Evolutionary conservation across 805 yeast species (phyloP), one percentile per base, ranked within the genome.

Genomic region (Citeromyces nyonsensis): DNA sequence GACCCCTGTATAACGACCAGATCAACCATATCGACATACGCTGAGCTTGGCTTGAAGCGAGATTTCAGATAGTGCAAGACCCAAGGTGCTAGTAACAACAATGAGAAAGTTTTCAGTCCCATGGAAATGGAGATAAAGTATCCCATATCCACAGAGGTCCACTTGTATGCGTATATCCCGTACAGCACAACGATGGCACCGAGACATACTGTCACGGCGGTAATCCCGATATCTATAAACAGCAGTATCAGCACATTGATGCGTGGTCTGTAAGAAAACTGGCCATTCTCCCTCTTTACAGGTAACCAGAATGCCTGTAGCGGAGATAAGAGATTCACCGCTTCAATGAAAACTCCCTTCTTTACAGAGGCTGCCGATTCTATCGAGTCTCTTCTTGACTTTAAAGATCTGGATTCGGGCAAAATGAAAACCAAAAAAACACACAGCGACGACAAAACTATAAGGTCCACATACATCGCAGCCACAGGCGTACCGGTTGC

Each of bases 401-500:
- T 58, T 24, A 48, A 43, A 10, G 80, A 69, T 40, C 88, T 60
- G 5, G 85, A 73, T 46, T 80, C 93, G 2, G 73, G 73, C 10
- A 79, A 45, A 2, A 68, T 44, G 5, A 63, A 42, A 0, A 56
- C 8, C 4, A 61, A 43, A 3, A 60, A 14, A 1, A 66, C 5
- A 0, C 64, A 33, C 3, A 58, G 47, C 3, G 65, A 4, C 5
- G 57, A 44, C 4, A 56, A 45, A 11, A 54, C 30, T 1, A 36
- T 24, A 4, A 48, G 27, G 8, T 58, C 50, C 2, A 47, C 28
- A 27, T 47, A 51, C 8, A 64, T 34, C 0, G 69, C 50, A 1
- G 40, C 25, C 10, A 49, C 35, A 3, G 56, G 49, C 8, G 40
- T 32, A 35, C 50, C 40, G 40, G 52, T 34, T 0, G 35, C 5